Conservation (phyloP, 176 grass and related monocot genomes). For the Microstegium vimineum region DNA sequence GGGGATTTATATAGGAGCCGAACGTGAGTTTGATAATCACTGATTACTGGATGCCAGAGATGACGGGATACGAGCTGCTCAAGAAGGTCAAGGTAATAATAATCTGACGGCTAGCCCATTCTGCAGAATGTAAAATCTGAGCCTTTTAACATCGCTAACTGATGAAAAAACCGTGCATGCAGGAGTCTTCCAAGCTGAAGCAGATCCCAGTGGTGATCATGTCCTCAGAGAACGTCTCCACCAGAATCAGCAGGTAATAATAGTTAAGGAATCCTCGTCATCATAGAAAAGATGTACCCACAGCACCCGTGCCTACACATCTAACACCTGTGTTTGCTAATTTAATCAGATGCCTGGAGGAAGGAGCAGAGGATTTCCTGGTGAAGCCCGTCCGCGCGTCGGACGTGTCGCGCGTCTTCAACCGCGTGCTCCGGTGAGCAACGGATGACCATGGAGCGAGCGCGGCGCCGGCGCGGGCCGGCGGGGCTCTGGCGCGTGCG, state of each 20-base stretch:
- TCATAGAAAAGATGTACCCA: background rate
- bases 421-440: conserved; percentile 43
- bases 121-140: background rate
- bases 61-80: conserved; percentile 92
- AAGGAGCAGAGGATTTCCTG: conserved; percentile 89
- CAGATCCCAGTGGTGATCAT: conserved; percentile 95
- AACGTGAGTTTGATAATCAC: conserved; percentile 93
- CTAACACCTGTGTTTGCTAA: background rate
- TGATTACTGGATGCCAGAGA: conserved; percentile 99
- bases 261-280: background rate
- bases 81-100: conserved; percentile 76
- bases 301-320: background rate
- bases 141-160: background rate
- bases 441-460: background rate
- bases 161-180: background rate
- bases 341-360: conserved; percentile 60
- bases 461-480: background rate
- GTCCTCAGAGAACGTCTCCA: conserved; percentile 85
- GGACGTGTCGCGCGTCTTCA: conserved; percentile 65
- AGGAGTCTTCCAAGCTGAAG: conserved; percentile 72
- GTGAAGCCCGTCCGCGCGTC: conserved; percentile 69
- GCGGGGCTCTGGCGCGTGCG: too few relatives aligned
- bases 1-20: conserved; percentile 49
- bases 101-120: background rate
- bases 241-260: conserved; percentile 60